phyloP scores from a whole-genome alignment of 257 asterid species.

The Cruciata laevipes region DNA sequence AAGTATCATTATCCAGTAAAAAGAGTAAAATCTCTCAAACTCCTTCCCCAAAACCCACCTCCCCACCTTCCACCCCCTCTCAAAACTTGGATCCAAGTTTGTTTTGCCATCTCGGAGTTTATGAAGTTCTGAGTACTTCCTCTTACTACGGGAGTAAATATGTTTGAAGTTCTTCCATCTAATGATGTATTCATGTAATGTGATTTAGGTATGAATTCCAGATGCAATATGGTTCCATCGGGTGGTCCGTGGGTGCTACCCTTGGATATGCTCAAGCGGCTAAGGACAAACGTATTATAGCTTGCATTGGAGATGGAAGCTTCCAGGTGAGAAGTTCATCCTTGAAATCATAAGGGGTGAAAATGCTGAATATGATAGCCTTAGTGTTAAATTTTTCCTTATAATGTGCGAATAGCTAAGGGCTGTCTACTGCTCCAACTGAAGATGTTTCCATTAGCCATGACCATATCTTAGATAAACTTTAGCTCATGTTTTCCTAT shows the following conservation, averaged over 20 bases:
- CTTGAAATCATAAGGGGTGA: not conserved
- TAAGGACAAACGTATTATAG: constrained; percentile 22
- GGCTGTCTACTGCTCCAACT: not conserved
- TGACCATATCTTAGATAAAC: not conserved
- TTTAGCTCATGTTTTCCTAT: not conserved
- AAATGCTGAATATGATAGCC: not conserved
- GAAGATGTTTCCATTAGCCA: not conserved
- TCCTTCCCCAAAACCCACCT: too few species aligned
- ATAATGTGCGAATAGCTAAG: not conserved
- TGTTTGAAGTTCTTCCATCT: not conserved
- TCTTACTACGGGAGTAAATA: not conserved
- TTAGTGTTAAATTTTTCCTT: not conserved
- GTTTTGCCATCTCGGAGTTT: not conserved
- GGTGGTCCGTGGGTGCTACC: constrained; percentile 34
- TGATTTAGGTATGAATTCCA: constrained; percentile 22
- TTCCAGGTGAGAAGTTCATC: constrained; percentile 24
- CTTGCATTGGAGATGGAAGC: constrained; percentile 36
- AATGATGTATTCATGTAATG: not conserved
- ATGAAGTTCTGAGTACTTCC: not conserved
- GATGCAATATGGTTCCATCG: constrained; percentile 30
- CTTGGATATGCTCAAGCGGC: constrained; percentile 36
- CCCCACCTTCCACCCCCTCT: not conserved
- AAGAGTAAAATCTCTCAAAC: not conserved
- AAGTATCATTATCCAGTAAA: not conserved
- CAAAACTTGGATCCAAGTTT: not conserved